Percentiles rank a stretch among this genome's conserved stretches.
phyloP scores from a whole-genome alignment of 2,329 filamentous ascomycete species.

The Fusarium keratoplasticum region DNA sequence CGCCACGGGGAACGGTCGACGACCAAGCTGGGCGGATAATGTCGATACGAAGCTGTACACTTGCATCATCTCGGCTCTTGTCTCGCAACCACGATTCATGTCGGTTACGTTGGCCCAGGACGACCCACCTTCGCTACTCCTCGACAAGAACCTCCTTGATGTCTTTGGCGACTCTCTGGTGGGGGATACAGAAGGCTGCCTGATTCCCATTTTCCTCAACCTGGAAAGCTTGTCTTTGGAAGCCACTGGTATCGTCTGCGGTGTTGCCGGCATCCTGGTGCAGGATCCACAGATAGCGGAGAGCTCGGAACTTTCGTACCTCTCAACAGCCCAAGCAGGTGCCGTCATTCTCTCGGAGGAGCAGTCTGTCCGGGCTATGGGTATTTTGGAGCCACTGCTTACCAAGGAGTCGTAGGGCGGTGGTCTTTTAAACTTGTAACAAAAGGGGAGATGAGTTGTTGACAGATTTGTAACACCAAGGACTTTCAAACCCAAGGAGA shows the following conservation, averaged over 20 bases:
- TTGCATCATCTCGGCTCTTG: conserved; percentile 70
- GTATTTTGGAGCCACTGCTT: conserved; percentile 66
- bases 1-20: conserved; percentile 50
- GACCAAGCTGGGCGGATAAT: conserved; percentile 65
- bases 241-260: conserved; percentile 94
- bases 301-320: conserved; percentile 84
- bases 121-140: conserved; percentile 78
- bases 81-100: conserved; percentile 74
- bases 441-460: neutral
- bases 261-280: conserved; percentile 85
- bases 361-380: conserved; percentile 79
- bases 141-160: conserved; percentile 75
- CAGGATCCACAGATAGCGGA: conserved; percentile 71
- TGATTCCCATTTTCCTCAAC: conserved; percentile 90
- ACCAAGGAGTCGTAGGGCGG: neutral
- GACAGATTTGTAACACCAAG: conserved; percentile 24
- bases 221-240: conserved; percentile 84
- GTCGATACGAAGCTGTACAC: conserved; percentile 74
- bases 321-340: conserved; percentile 88
- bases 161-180: conserved; percentile 80
- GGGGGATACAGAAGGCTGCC: conserved; percentile 76
- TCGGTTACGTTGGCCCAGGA: conserved; percentile 79
- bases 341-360: conserved; percentile 86
- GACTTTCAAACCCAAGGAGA: conserved; percentile 15
- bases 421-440: neutral